Conservation (phyloP, 805 yeast species). For the Wickerhamiella vanderwaltii region DNA sequence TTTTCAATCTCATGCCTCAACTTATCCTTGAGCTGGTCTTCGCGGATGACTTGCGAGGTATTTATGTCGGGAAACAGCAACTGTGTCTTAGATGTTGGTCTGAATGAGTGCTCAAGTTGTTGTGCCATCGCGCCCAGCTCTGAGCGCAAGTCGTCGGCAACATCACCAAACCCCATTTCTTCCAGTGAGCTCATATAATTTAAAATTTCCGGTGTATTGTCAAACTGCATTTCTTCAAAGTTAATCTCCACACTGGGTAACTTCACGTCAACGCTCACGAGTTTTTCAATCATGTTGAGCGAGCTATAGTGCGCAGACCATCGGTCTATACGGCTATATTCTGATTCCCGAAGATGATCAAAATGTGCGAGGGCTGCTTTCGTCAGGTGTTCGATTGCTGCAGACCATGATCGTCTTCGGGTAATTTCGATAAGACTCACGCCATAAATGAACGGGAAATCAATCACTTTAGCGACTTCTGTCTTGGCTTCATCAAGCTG, state of each 20-base stretch:
- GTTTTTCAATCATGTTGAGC: constrained; percentile 17
- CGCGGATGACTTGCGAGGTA: constrained; percentile 1
- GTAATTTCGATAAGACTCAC: constrained; percentile 27
- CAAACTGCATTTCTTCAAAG: constrained; percentile 14
- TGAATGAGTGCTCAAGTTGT: constrained; percentile 16
- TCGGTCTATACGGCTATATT: constrained; percentile 33
- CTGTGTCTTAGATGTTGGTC: constrained; percentile 2
- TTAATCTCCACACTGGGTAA: constrained; percentile 18
- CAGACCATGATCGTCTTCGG: constrained; percentile 26
- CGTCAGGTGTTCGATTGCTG: constrained; percentile 24
- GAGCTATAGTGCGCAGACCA: constrained; percentile 49
- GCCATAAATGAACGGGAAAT: constrained; percentile 30
- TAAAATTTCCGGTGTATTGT: constrained; percentile 10
- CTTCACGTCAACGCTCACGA: constrained; percentile 8
- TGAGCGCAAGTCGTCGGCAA: constrained; percentile 20
- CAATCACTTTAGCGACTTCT: constrained; percentile 26
- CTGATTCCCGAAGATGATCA: constrained; percentile 44
- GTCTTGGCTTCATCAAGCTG: constrained; percentile 24
- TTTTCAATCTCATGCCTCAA: background rate
- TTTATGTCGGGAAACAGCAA: background rate
- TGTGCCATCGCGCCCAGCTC: constrained; percentile 25
- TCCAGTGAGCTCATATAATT: constrained; percentile 21
- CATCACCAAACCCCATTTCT: constrained; percentile 20
- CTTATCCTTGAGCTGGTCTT: background rate
- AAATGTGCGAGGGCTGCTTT: constrained; percentile 41